Percentiles rank a stretch among this genome's conserved stretches.
These are phyloP conservation scores for Diaporthe amygdali DNA, from an alignment of 2,329 filamentous ascomycete genomes.

Conservation along the genomic window DNA sequence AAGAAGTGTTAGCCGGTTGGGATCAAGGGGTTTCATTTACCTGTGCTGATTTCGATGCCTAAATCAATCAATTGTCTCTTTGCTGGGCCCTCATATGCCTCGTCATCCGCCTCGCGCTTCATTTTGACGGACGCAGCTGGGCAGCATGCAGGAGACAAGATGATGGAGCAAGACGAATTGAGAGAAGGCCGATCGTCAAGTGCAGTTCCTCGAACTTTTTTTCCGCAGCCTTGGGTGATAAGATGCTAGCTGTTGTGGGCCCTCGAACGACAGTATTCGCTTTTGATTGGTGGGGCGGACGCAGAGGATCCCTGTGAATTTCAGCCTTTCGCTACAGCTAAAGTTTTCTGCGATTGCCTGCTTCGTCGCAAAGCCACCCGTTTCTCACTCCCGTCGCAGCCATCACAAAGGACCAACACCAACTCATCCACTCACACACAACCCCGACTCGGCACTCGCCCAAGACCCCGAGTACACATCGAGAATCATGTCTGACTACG, in stretches of 20 bases:
- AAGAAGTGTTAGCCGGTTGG: not conserved
- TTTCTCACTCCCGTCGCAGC: not conserved
- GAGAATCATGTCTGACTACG: constrained; percentile 73
- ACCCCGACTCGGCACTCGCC: not conserved
- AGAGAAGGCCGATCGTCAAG: not conserved
- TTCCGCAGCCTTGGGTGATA: constrained; percentile 4
- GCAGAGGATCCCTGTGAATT: not conserved
- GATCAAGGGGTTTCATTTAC: not conserved
- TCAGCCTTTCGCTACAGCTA: constrained; percentile 16
- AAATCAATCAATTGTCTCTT: constrained; percentile 1
- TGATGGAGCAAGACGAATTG: not conserved
- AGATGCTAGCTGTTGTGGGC: not conserved
- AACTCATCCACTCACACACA: not conserved
- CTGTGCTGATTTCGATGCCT: constrained; percentile 3
- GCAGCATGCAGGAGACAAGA: not conserved
- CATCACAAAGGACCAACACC: not conserved
- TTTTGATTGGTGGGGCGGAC: not conserved
- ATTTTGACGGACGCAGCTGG: constrained; percentile 8
- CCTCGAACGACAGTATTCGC: not conserved
- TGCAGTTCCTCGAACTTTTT: not conserved
- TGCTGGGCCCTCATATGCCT: not conserved
- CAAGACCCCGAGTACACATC: not conserved
- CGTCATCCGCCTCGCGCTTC: constrained; percentile 21
- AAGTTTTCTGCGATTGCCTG: constrained; percentile 22
- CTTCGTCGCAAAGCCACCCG: constrained; percentile 4